Evolutionary conservation across 129 eudicot species (phyloP), one percentile per base, ranked within the genome.

Genomic region (Rutidosis leptorrhynchoides): DNA sequence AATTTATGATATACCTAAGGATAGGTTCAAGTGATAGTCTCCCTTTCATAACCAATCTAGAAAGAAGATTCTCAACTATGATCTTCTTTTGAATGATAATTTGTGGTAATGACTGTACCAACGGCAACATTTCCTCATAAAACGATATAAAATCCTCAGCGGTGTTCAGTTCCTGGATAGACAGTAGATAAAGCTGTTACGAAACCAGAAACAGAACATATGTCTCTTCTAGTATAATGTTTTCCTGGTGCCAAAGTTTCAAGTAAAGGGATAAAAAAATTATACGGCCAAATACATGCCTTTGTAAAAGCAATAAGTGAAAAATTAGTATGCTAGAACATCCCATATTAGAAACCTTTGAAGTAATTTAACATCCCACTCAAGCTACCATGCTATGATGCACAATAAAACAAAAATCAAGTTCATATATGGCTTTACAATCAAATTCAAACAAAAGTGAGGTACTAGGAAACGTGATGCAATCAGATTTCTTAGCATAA

Each of bases 101-200:
- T 40, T 83, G 90, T 3, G 96, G 96, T 59, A 88, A 69, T 9
- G 96, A 88, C 62, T 92, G 98, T 54, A 88, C 96, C 62, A 92
- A 67, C 4, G 96, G 96, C 45, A 85, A 68, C 80, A 82, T 78
- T 77, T 92, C 96, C 73, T 92, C 90, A 30, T 92, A 92, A 69
- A 88, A 79, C n/a, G 96, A 81, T 60, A 92, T 92, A 74, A 92
- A 92, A 77, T 85, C 98, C 84, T 83, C 95, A 7, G 98, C 91
- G 2, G 96, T 92, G 70, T 88, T 88, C 22, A 88, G 67, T 75
- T 88, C 98, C 98, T 92, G 82, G 42, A 80, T 46, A 57, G 56
- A 62, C 49, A 27, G 49, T 64, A 28, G 17, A 17, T 46, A 71
- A 48, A 33, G 20, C 37, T 22, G 32, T 55, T 5, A 67, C 30